A percentile compares a stretch with the other conserved stretches of the same genome.
Evolutionary conservation across 208 protist species (phyloP).

Genomic region (Herpetomonas tarakana): DNA sequence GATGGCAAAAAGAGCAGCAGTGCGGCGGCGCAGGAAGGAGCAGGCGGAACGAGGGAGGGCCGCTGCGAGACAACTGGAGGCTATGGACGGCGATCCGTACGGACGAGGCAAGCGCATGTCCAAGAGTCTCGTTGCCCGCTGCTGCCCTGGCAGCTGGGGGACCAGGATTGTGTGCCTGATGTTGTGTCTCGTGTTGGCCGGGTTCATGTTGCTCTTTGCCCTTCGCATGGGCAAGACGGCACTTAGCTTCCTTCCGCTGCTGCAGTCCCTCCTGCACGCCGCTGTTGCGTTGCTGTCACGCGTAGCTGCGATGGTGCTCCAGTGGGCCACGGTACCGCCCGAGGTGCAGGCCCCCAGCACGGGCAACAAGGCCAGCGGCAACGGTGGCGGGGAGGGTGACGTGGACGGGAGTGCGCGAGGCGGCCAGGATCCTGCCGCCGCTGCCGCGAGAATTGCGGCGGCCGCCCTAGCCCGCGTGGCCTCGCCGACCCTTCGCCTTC

Average conservation of each 20-base stretch:
- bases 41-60: not conserved
- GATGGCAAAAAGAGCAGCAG: not conserved
- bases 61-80: not conserved
- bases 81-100: not conserved
- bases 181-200: not conserved
- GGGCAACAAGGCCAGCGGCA: too few relatives aligned
- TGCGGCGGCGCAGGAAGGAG: not conserved
- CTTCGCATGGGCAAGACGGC: not conserved
- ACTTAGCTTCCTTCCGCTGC: not conserved
- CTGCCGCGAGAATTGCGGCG: constrained; percentile 3
- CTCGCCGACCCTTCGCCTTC: not conserved
- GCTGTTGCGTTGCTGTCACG: not conserved
- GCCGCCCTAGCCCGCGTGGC: constrained; percentile 17
- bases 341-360: not conserved
- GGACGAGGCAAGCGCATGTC: not conserved
- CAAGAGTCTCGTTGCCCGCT: not conserved
- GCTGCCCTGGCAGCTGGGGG: not conserved
- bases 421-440: not conserved
- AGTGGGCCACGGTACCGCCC: not conserved
- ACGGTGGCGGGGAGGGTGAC: too few relatives aligned
- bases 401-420: too few relatives aligned
- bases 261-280: not conserved
- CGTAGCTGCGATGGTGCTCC: not conserved
- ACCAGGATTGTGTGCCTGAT: not conserved
- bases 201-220: not conserved